These are phyloP conservation scores for Kodamaea fukazawae DNA, from an alignment of 805 yeast genomes.

Conservation along the genomic window DNA sequence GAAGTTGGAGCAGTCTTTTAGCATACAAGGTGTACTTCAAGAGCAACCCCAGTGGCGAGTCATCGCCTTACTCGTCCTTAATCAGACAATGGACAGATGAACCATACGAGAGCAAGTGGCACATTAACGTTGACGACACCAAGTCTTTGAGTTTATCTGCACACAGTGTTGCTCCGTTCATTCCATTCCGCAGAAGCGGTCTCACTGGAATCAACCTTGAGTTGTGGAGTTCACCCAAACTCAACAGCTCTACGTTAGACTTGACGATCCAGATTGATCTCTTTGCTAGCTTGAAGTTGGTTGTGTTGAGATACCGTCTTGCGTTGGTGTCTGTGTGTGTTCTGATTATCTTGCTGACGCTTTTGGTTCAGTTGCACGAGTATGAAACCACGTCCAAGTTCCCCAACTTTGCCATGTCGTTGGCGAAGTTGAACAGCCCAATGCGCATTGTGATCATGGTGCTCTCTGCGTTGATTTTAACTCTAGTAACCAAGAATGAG, in stretches of 20 bases:
- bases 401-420: constrained; percentile 35
- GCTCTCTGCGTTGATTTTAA: constrained; percentile 31
- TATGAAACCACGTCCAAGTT: constrained; percentile 23
- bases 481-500: constrained; percentile 34
- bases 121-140: constrained; percentile 46
- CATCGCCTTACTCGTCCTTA: constrained; percentile 51
- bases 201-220: constrained; percentile 28
- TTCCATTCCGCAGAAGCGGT: constrained; percentile 47
- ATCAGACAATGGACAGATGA: constrained; percentile 63
- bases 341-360: constrained; percentile 49
- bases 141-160: constrained; percentile 28
- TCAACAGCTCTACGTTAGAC: constrained; percentile 31
- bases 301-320: constrained; percentile 76
- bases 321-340: constrained; percentile 70
- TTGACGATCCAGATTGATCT: constrained; percentile 50
- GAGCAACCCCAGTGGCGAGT: constrained; percentile 7
- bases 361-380: constrained; percentile 53
- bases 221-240: constrained; percentile 45
- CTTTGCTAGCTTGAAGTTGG: constrained; percentile 58
- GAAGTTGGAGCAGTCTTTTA: constrained; percentile 61
- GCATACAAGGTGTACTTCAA: constrained; percentile 43
- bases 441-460: constrained; percentile 20
- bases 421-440: constrained; percentile 27
- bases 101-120: constrained; percentile 80
- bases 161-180: constrained; percentile 71